Conservation (phyloP, 176 grass and related monocot genomes). For the Eleusine indica region DNA sequence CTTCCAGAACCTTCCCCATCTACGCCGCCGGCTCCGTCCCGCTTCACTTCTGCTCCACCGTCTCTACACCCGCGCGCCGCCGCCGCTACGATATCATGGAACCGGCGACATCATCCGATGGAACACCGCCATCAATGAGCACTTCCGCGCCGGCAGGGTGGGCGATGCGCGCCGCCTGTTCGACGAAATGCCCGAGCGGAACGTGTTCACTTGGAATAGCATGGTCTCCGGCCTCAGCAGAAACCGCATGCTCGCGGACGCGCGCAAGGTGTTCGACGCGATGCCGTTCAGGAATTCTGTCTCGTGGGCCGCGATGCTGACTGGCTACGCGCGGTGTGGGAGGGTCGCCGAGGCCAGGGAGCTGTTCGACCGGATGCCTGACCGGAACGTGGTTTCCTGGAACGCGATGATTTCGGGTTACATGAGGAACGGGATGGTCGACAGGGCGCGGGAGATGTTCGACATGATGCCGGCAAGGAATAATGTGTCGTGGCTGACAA, state of each 20-base stretch:
- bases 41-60: not conserved
- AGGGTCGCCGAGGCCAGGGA: constrained; percentile 54
- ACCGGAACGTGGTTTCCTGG: constrained; percentile 57
- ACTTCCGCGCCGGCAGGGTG: constrained; percentile 49
- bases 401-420: constrained; percentile 69
- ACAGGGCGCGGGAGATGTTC: constrained; percentile 49
- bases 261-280: constrained; percentile 48
- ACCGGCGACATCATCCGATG: constrained; percentile 40
- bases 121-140: constrained; percentile 49
- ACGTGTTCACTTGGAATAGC: constrained; percentile 65
- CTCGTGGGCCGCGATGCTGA: constrained; percentile 59
- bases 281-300: constrained; percentile 63
- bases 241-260: constrained; percentile 56
- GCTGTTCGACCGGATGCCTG: constrained; percentile 58
- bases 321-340: constrained; percentile 44
- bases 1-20: constrained; percentile 46
- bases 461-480: constrained; percentile 55
- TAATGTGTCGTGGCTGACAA: constrained; percentile 52
- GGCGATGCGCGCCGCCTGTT: constrained; percentile 47
- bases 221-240: constrained; percentile 55
- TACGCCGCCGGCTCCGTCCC: not conserved
- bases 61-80: not conserved
- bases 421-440: constrained; percentile 43
- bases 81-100: not conserved
- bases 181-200: constrained; percentile 57